phyloP scores from a whole-genome alignment of 768 basidiomycete species.

The Pleurotus djamor region DNA sequence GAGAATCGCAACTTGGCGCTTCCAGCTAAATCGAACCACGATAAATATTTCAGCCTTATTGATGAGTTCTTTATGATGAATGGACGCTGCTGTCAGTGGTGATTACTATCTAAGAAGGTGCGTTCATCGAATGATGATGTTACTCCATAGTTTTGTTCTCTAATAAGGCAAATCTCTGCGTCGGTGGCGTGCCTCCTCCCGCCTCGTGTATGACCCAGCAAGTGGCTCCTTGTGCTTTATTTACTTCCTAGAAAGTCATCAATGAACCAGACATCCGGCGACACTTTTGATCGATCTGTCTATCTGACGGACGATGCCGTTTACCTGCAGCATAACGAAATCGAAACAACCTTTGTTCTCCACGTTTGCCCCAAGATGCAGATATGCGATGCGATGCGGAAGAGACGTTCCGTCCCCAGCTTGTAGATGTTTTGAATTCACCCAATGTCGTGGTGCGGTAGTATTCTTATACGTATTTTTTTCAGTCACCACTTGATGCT shows the following conservation, averaged over 20 bases:
- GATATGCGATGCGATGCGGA: background rate
- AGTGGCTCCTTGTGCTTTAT: background rate
- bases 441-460: too few relatives aligned
- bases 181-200: background rate
- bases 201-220: background rate
- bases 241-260: background rate
- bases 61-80: too few relatives aligned
- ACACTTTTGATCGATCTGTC: background rate
- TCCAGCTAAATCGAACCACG: too few relatives aligned
- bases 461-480: too few relatives aligned
- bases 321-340: background rate
- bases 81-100: background rate
- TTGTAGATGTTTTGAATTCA: too few relatives aligned
- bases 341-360: background rate
- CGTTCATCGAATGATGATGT: background rate
- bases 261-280: background rate
- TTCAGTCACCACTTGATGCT: too few relatives aligned
- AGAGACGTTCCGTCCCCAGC: background rate
- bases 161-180: background rate
- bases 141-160: background rate
- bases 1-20: too few relatives aligned
- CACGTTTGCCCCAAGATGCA: background rate
- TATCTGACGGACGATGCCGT: background rate
- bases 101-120: background rate
- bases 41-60: too few relatives aligned